phyloP scores from a whole-genome alignment of 306 rosid species.

The Arachis stenosperma region DNA sequence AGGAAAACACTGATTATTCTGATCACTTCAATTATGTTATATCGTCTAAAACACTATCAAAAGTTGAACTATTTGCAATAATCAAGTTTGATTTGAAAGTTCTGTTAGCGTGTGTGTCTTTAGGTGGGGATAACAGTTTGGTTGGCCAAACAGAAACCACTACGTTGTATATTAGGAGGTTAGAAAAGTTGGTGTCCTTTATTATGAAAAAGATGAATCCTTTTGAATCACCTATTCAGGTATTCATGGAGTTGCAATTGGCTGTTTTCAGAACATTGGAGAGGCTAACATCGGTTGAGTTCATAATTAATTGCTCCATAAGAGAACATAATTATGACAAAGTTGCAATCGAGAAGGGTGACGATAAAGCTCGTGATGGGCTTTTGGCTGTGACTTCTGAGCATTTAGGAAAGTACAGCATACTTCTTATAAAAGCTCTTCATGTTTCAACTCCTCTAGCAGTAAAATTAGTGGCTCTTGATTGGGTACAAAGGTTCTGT shows the following conservation, averaged over 20 bases:
- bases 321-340: conserved; percentile 46
- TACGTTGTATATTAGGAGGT: conserved; percentile 59
- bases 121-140: conserved; percentile 58
- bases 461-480: conserved; percentile 67
- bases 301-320: conserved; percentile 59
- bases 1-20: conserved; percentile 41
- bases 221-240: conserved; percentile 67
- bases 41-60: conserved; percentile 57
- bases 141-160: conserved; percentile 57
- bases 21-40: conserved; percentile 41
- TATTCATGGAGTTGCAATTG: conserved; percentile 75
- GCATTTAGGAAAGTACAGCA: conserved; percentile 64
- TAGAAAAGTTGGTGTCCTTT: conserved; percentile 63
- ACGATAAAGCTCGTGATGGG: conserved; percentile 42
- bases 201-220: conserved; percentile 67
- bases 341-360: conserved; percentile 41
- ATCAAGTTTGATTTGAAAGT: conserved; percentile 84
- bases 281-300: conserved; percentile 64
- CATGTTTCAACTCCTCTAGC: conserved; percentile 77
- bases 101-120: conserved; percentile 66
- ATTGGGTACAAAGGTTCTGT: conserved; percentile 72
- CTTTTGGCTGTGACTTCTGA: conserved; percentile 54
- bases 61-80: conserved; percentile 69
- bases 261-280: conserved; percentile 68
- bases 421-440: conserved; percentile 67